Base-by-base conservation (phyloP, 371 early-diverging fungal genomes). In the Apophysomyces variabilis region DNA sequence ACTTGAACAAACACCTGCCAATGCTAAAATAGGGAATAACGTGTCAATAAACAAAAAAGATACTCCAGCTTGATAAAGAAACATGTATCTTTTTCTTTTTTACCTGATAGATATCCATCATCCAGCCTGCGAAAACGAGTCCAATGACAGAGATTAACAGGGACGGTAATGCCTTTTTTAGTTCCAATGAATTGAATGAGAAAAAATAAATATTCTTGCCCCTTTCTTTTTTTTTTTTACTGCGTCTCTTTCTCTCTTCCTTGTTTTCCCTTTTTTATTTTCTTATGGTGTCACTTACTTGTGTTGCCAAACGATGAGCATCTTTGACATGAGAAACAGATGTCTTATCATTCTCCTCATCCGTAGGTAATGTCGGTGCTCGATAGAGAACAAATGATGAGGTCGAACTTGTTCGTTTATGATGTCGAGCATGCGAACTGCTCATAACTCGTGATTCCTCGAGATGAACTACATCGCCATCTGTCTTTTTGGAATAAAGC, bases 121-220 rank as follows among this genome's bases (percentile, higher is more conserved):
- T 64, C 71, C 83, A 85, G 7, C 93, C 93, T 21, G 93, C 90
- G 58, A 87, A 63, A 35, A 91, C 84, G 9, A 90, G 80, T n/a
- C 93, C 92, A 41, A 85, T 80, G 16, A 90, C 89, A 38, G 92
- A 88, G 18, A 92, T 77, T 18, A 91, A 77, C 12, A 93, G 75
- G 4, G 91, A 89, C 7, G 93, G 91, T 38, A 90, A 70, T 38
- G 91, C 90, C 86, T 93, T 65, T 38, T 26, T 26, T 26, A 26
- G 3, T 26, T 26, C 32, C 32, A 26, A 44, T 61, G 12, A n/a
- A 41, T 50, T 50, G 6, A n/a, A 1, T n/a, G 16, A 26, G 21
- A 50, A 50, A 50, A 8, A 21, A 50, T 32, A 50, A 1, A 50
- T 9, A 16, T 6, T 9, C 18, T 9, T 50, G 54, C 21, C 21